Evolutionary conservation across 768 basidiomycete genomes (phyloP), one percentile per base, ranked within the genome.

Genomic region (Sarcomyxa edulis): DNA sequence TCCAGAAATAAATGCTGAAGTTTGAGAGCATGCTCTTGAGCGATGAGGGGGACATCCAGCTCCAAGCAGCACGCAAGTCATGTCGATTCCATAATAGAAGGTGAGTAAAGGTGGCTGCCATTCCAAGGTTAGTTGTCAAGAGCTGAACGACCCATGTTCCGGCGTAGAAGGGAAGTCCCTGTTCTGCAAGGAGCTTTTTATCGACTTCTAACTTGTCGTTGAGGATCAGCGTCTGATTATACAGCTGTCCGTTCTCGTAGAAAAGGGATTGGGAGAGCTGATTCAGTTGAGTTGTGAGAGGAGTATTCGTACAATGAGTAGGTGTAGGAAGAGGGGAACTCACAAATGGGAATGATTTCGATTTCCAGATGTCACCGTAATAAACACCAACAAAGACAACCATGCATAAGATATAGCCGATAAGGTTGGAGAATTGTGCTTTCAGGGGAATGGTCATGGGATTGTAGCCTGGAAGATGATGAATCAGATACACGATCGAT

Each of bases 351-450:
- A 56, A 55, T 35, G 30, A 48, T 48, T 54, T 60, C 30, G 69
- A 70, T 37, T 71, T 58, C 75, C 75, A 78, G 6, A 66, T 65
- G 42, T 78, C 71, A 18, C 62, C 64, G 48, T 76, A 78, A 50
- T 73, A 80, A 6, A 78, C 73, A 2, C 51, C 72, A 32, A 65
- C 47, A 45, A 78, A 67, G 5, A 66, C 69, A 35, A 71, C 55
- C 71, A 68, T 64, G 68, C 67, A 74, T 6, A 76, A 39, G 10
- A 72, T 52, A 45, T 70, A 69, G 0, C 74, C 76, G 14, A 78
- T 55, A 12, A 74, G 56, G 36, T 56, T 57, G 2, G 70, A 74
- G 36, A 70, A 46, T 48, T 71, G 73, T n/a, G 71, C 66, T 38
- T 61, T 65, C 37, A 78, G 53, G 1, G 77, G 76, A 34, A 77